Evolutionary conservation across 352 stramenopile genomes (phyloP), one percentile per base, ranked within the genome.

Genomic region (Pythium guiyangense): DNA sequence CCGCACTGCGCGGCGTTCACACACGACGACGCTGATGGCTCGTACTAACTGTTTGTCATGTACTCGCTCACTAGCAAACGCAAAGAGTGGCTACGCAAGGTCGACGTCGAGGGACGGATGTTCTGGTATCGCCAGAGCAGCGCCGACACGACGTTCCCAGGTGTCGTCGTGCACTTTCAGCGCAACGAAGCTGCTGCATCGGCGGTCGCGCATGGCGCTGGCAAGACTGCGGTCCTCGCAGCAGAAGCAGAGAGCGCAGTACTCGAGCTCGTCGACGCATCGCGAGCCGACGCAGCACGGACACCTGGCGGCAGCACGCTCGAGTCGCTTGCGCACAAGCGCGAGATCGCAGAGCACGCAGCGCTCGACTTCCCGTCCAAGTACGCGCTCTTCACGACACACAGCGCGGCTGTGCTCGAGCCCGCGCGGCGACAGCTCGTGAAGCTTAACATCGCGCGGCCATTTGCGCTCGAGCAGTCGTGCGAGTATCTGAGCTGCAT

Each of bases 391-490:
- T 55, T 55, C 25, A 31, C 44, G 20, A 6, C 35, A 11, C 67
- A 31, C 22, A 68, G 73, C 1, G 52, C 71, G 22, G 63, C 62
- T 15, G 34, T 82, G 25, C 53, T 82, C 25, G 67, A 81, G 0
- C 75, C 75, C 0, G 52, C 71, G 0, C 65, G 77, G 31, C 57
- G 77, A 8, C 71, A 79, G 53, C 74, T 73, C 31, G 52, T 86
- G 11, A 85, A 77, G 37, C 50, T 85, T 4, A 79, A 70, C 0
- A 59, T 85, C 51, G 67, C 77, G 25, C 59, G 77, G 60, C 63
- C 81, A 20, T 80, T 70, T 26, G 60, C 90, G 49, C 62, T 90
- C 22, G 72, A 86, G 40, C 73, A 90, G 49, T 88, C 81, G 8
- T 72, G 90, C 52, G 71, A 90, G 18, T 70, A 77, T 20, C 47